Conservation (phyloP, 192 early-diverging fungal species). For the Podila horticola region DNA sequence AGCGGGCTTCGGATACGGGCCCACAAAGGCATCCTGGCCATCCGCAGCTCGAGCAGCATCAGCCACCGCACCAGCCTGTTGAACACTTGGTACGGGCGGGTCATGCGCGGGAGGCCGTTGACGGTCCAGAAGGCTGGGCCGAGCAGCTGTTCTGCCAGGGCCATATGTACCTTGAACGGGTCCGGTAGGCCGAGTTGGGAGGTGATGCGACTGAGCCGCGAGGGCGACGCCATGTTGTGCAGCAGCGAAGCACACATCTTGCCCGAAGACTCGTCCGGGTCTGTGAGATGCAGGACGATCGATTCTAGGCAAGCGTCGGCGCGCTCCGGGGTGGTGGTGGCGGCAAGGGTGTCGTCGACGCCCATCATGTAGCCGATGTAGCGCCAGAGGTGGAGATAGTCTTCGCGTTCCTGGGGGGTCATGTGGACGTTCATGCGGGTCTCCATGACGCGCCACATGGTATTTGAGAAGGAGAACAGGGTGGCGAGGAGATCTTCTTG, state of each 20-base stretch:
- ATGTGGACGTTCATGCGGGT: slow-evolving; percentile 31
- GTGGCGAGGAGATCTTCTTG: slow-evolving; percentile 42
- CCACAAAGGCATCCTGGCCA: slow-evolving; percentile 15
- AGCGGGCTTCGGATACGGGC: neutral
- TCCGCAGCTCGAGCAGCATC: slow-evolving; percentile 13
- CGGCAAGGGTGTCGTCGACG: slow-evolving; percentile 38
- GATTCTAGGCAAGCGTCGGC: slow-evolving; percentile 30
- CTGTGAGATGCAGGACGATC: slow-evolving; percentile 16
- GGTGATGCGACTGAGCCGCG: no score
- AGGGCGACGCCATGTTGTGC: neutral
- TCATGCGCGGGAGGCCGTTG: slow-evolving; percentile 7
- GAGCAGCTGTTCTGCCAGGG: slow-evolving; percentile 13
- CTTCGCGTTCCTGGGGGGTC: slow-evolving; percentile 41
- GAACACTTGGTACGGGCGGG: neutral
- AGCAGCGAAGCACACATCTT: slow-evolving; percentile 4
- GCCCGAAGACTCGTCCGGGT: slow-evolving; percentile 15
- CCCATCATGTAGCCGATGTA: slow-evolving; percentile 62
- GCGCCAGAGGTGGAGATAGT: slow-evolving; percentile 61
- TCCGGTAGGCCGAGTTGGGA: slow-evolving; percentile 7
- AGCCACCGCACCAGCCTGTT: neutral
- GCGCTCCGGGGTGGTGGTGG: neutral
- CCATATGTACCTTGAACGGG: slow-evolving; percentile 21
- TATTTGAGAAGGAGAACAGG: slow-evolving; percentile 31
- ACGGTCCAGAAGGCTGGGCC: slow-evolving; percentile 17
- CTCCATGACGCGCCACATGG: slow-evolving; percentile 37